These are phyloP conservation scores for Mangifera indica DNA, from an alignment of 345 rosid genomes.

Conservation along the genomic window DNA sequence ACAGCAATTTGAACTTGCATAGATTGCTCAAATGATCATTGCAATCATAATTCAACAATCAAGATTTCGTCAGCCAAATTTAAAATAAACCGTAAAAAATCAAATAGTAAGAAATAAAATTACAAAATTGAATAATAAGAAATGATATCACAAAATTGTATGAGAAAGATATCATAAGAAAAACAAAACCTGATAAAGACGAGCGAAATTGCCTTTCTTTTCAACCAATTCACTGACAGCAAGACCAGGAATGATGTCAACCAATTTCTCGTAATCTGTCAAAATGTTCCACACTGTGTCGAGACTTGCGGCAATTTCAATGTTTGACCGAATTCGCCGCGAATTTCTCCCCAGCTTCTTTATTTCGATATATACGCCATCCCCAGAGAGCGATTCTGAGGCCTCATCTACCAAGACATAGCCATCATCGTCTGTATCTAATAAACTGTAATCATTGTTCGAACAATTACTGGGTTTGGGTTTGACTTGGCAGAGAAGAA, in stretches of 20 bases:
- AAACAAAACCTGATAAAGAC: slow-evolving; percentile 66
- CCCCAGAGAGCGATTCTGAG: slow-evolving; percentile 37
- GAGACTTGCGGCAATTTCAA: slow-evolving; percentile 64
- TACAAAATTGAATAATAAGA: too few species aligned
- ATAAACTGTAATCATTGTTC: slow-evolving; percentile 24
- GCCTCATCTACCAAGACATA: slow-evolving; percentile 37
- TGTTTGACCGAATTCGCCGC: slow-evolving; percentile 65
- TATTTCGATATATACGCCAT: slow-evolving; percentile 55
- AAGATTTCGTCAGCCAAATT: background rate
- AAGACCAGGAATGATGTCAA: slow-evolving; percentile 76
- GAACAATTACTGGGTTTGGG: slow-evolving; percentile 25
- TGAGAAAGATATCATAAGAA: background rate
- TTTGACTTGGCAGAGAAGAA: too few species aligned
- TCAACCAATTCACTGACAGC: slow-evolving; percentile 78
- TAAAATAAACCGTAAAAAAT: background rate
- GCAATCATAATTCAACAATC: background rate
- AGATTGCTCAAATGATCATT: background rate
- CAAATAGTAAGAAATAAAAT: too few species aligned
- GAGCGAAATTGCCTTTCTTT: slow-evolving; percentile 65
- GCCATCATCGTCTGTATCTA: slow-evolving; percentile 27
- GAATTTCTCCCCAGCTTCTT: slow-evolving; percentile 60
- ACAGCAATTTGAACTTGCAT: too few species aligned
- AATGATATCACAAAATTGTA: background rate
- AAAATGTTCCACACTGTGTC: too few species aligned
- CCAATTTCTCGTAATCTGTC: too few species aligned